phyloP scores from a whole-genome alignment of 352 stramenopile genomes.

The Elongisporangium senticosum region DNA sequence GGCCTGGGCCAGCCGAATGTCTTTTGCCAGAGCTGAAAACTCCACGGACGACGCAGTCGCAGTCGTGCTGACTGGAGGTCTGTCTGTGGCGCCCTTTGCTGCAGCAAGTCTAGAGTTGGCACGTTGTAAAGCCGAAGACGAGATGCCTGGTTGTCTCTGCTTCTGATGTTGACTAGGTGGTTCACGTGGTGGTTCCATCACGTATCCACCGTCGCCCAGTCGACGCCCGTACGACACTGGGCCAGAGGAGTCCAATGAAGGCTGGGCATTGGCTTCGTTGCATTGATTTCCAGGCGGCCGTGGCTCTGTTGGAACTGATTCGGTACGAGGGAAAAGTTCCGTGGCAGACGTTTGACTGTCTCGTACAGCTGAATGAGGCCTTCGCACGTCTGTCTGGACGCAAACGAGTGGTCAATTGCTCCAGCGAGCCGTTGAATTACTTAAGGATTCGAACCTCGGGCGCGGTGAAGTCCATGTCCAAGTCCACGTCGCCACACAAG shows the following conservation, averaged over 20 bases:
- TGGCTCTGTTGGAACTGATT: not conserved
- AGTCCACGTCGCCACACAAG: slow-evolving; percentile 59
- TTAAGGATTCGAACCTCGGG: slow-evolving; percentile 15
- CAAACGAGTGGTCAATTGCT: not conserved
- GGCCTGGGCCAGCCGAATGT: slow-evolving; percentile 16
- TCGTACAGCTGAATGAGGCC: not conserved
- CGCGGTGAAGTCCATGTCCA: slow-evolving; percentile 50
- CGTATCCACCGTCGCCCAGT: not conserved
- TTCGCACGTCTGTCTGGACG: not conserved
- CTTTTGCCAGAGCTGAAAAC: slow-evolving; percentile 11
- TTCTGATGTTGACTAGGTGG: not conserved
- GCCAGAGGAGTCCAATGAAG: not conserved
- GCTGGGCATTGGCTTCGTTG: not conserved
- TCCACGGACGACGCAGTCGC: not conserved
- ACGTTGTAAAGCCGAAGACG: not conserved
- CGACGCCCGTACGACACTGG: not conserved
- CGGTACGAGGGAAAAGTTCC: not conserved
- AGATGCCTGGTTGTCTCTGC: not conserved
- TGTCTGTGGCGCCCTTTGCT: not conserved
- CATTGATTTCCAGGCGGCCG: not conserved
- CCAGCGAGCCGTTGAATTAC: not conserved
- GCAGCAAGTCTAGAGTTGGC: not conserved
- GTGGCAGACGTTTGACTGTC: not conserved
- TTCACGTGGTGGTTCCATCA: not conserved
- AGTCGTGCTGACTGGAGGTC: not conserved